Evolutionary conservation across 2,329 filamentous ascomycete genomes (phyloP).

Genomic region (Corynespora cassiicola): DNA sequence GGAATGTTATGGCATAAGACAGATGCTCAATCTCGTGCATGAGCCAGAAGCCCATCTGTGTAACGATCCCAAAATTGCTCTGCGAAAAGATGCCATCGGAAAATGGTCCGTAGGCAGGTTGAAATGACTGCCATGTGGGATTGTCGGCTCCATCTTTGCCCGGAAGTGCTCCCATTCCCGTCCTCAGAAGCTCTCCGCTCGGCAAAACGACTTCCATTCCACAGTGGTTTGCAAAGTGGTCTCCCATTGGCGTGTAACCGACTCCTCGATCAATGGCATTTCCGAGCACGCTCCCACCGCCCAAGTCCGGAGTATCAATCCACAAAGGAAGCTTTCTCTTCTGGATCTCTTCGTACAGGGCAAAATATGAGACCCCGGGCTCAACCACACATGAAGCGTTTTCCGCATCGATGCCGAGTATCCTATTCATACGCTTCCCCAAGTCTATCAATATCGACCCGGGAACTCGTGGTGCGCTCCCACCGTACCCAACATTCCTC

Average conservation of each 20-base stretch:
- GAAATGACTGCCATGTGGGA: constrained; percentile 39
- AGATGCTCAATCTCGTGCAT: constrained; percentile 62
- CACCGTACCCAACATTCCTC: constrained; percentile 61
- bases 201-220: constrained; percentile 52
- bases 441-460: constrained; percentile 60
- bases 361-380: constrained; percentile 62
- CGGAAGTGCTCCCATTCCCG: constrained; percentile 50
- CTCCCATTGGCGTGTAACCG: constrained; percentile 48
- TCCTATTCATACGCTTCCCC: constrained; percentile 60
- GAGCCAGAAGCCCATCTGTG: constrained; percentile 62
- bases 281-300: constrained; percentile 56
- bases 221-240: constrained; percentile 55
- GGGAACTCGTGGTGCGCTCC: constrained; percentile 60
- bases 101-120: constrained; percentile 45
- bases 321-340: constrained; percentile 48
- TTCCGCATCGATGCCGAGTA: constrained; percentile 59
- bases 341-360: constrained; percentile 58
- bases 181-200: constrained; percentile 46
- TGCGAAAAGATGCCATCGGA: constrained; percentile 47
- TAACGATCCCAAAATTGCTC: constrained; percentile 43
- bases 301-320: constrained; percentile 57
- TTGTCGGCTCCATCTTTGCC: constrained; percentile 26
- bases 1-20: constrained; percentile 53
- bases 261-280: constrained; percentile 58
- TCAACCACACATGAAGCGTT: constrained; percentile 60